Evolutionary conservation across 2,329 filamentous ascomycete genomes (phyloP).

Genomic region (Exophiala calicioides): DNA sequence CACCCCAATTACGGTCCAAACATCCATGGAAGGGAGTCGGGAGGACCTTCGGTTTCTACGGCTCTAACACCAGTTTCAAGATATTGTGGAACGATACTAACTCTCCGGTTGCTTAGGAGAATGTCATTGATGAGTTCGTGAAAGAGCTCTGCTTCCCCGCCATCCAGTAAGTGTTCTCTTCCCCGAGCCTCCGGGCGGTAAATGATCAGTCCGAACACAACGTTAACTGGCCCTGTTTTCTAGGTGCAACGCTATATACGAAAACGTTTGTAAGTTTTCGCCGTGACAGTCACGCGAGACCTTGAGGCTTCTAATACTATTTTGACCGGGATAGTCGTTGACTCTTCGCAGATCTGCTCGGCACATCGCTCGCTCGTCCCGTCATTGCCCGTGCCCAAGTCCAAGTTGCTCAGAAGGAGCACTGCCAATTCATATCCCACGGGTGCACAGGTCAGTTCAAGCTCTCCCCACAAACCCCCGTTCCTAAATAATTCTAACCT

Average conservation of each 20-base stretch:
- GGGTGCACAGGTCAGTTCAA: slow-evolving; percentile 43
- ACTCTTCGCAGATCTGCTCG: slow-evolving; percentile 17
- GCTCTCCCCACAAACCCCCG: no score
- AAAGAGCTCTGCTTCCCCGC: slow-evolving; percentile 79
- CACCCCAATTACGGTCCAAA: no score
- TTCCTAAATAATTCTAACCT: no score
- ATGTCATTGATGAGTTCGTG: slow-evolving; percentile 74
- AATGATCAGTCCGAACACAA: neutral
- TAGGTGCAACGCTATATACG: slow-evolving; percentile 49
- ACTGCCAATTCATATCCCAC: slow-evolving; percentile 44
- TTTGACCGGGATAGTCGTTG: slow-evolving; percentile 21
- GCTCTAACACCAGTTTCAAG: neutral
- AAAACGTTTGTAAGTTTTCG: slow-evolving; percentile 13
- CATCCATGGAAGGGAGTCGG: no score
- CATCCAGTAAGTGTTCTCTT: slow-evolving; percentile 57
- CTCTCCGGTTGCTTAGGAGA: slow-evolving; percentile 46
- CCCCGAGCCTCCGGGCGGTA: neutral
- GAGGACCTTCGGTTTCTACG: neutral
- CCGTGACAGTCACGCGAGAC: slow-evolving; percentile 36
- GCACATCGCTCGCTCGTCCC: slow-evolving; percentile 42
- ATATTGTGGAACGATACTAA: neutral
- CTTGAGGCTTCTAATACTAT: neutral
- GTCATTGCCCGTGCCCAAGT: slow-evolving; percentile 51
- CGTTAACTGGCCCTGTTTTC: neutral
- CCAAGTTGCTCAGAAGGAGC: slow-evolving; percentile 44